These are phyloP conservation scores for Fraxinus dipetala DNA, from an alignment of 305 asterid genomes.

Conservation along the genomic window DNA sequence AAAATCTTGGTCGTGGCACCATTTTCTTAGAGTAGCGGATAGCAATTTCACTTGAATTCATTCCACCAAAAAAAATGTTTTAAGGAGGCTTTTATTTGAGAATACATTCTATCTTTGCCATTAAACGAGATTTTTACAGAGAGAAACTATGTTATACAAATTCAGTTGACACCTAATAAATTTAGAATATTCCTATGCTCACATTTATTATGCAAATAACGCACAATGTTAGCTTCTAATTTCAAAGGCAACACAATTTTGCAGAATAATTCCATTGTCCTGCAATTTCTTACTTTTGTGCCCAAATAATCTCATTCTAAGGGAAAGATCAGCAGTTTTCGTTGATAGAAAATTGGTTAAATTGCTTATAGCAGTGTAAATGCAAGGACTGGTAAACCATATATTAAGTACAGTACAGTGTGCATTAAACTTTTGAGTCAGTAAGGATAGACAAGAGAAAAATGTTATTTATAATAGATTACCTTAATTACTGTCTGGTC, in stretches of 20 bases:
- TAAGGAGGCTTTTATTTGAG: background rate
- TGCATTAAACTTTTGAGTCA: background rate
- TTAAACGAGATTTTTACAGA: background rate
- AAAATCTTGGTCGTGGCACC: background rate
- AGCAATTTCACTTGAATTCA: background rate
- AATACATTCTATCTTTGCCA: background rate
- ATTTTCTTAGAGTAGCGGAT: background rate
- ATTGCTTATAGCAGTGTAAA: background rate
- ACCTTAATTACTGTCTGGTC: slow-evolving; percentile 98
- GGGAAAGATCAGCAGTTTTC: background rate
- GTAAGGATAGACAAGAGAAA: background rate
- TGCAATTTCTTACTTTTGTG: background rate
- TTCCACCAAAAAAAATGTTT: background rate
- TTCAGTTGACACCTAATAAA: background rate
- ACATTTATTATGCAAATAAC: background rate
- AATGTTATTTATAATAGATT: background rate
- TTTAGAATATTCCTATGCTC: background rate
- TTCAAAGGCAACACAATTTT: background rate
- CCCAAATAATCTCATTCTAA: background rate
- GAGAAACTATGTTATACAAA: background rate
- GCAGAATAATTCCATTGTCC: background rate
- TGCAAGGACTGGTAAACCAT: background rate
- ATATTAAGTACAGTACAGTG: background rate
- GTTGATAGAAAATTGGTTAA: background rate
- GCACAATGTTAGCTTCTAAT: background rate